Percentiles rank a stretch among this genome's conserved stretches.
Conservation (phyloP, 352 stramenopile genomes). For the Globisporangium ultimum region DNA sequence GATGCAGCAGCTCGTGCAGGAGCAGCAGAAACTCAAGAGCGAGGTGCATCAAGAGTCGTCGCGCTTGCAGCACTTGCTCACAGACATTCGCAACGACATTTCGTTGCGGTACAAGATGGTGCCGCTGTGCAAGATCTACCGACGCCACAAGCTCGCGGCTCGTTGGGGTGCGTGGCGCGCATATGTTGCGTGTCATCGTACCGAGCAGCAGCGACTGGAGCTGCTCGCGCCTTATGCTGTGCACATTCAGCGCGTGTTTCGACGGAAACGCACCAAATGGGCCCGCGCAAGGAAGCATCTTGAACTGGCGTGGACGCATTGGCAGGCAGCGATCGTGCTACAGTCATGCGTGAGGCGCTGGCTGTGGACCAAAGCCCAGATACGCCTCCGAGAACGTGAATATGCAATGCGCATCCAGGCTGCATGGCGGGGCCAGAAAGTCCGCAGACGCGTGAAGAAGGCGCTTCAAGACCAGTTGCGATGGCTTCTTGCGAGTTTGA, state of each 20-base stretch:
- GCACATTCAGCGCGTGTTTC: conserved; percentile 59
- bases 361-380: conserved; percentile 19
- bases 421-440: conserved; percentile 36
- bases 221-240: conserved; percentile 43
- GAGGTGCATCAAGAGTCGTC: conserved; percentile 23
- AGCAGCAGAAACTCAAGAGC: conserved; percentile 23
- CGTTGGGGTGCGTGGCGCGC: conserved; percentile 33
- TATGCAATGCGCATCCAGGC: conserved; percentile 42
- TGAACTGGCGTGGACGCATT: conserved; percentile 29
- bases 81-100: conserved; percentile 35
- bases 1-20: conserved; percentile 27
- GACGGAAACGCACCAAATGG: conserved; percentile 34
- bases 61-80: conserved; percentile 36
- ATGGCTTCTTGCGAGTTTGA: conserved; percentile 36
- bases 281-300: conserved; percentile 27
- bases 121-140: conserved; percentile 56
- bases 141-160: conserved; percentile 31
- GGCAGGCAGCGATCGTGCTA: conserved; percentile 28
- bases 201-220: conserved; percentile 33
- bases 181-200: conserved; percentile 43
- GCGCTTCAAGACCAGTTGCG: conserved; percentile 40
- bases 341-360: conserved; percentile 29
- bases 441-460: conserved; percentile 34
- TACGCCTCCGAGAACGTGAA: conserved; percentile 12
- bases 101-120: conserved; percentile 58